Evolutionary conservation across 2,329 filamentous ascomycete species (phyloP).

Genomic region (Verticillium klebahnii): DNA sequence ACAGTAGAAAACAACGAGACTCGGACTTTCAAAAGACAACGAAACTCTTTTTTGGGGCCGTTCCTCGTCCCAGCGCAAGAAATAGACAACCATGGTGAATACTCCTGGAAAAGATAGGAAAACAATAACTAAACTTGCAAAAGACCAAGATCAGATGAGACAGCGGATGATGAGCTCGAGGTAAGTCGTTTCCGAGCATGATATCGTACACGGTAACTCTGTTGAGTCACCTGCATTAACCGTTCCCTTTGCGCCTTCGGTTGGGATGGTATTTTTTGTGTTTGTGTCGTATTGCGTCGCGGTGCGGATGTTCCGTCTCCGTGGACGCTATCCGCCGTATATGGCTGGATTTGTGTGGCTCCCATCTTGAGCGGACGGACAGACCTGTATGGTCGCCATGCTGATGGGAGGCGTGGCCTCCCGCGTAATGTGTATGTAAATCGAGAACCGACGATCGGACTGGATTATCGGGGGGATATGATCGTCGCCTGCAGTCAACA

Average conservation of each 20-base stretch:
- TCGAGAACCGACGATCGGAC: neutral
- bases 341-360: neutral
- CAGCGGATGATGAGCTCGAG: neutral
- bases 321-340: neutral
- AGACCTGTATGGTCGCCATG: neutral
- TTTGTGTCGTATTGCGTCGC: neutral
- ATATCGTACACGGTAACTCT: constrained; percentile 1
- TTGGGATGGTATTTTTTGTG: neutral
- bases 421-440: neutral
- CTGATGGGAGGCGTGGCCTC: neutral
- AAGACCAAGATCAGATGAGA: neutral
- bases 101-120: neutral
- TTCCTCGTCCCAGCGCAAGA: neutral
- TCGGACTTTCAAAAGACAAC: neutral
- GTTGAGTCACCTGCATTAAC: neutral
- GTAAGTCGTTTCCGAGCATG: neutral
- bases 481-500: neutral
- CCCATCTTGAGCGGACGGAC: neutral
- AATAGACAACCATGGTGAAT: neutral
- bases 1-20: neutral
- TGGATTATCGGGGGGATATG: neutral
- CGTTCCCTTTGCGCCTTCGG: neutral
- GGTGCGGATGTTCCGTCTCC: neutral
- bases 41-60: neutral
- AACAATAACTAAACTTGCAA: neutral